Evolutionary conservation across 768 basidiomycete genomes (phyloP).

Genomic region (Xerocomus brunneocitrinus): DNA sequence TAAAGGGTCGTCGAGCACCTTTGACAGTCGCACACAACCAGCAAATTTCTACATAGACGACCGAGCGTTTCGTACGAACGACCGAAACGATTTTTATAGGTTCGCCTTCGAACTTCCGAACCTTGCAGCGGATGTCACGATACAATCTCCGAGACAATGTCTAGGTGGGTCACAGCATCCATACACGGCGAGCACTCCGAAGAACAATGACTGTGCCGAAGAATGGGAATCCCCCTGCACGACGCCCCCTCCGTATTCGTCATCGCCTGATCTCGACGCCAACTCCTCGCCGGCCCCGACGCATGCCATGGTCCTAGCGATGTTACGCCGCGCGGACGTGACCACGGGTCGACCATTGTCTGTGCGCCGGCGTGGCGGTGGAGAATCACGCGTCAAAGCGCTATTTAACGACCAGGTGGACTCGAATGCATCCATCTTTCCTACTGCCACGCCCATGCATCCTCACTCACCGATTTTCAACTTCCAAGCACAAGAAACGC

Average conservation of each 20-base stretch:
- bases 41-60: neutral
- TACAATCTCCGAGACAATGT: neutral
- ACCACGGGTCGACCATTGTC: neutral
- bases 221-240: constrained; percentile 3
- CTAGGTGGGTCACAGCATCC: neutral
- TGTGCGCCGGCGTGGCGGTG: neutral
- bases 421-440: neutral
- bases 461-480: neutral
- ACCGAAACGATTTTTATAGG: neutral
- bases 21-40: neutral
- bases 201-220: neutral
- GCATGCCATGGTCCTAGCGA: neutral
- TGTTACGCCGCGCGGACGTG: neutral
- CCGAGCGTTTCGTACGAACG: neutral
- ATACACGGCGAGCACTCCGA: constrained; percentile 3
- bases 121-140: neutral
- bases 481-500: neutral
- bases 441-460: neutral
- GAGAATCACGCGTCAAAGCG: neutral
- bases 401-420: neutral
- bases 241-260: constrained; percentile 19
- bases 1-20: neutral
- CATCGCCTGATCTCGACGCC: constrained; percentile 9
- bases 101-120: neutral
- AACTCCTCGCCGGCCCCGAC: neutral